A percentile compares a stretch with the other conserved stretches of the same genome.
Conservation (phyloP, 805 yeast genomes). For the Wickerhamomyces tratensis region DNA sequence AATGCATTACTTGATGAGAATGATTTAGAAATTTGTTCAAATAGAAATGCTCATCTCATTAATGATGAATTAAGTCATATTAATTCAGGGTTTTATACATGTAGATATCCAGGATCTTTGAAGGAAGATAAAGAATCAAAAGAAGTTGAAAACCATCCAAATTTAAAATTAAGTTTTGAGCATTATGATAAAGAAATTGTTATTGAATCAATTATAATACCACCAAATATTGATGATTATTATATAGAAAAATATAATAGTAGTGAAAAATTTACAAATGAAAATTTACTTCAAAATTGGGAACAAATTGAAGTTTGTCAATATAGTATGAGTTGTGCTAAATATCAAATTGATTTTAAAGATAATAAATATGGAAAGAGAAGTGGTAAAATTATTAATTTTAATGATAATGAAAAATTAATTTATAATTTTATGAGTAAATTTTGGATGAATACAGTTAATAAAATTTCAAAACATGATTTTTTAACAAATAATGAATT, state of each 20-base stretch:
- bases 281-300: slow-evolving; percentile 40
- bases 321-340: background rate
- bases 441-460: background rate
- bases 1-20: too few relatives aligned
- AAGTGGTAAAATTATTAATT: background rate
- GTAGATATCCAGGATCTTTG: slow-evolving; percentile 16
- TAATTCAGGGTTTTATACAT: slow-evolving; percentile 45
- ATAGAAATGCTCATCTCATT: slow-evolving; percentile 48
- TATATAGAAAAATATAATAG: slow-evolving; percentile 7
- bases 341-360: too few relatives aligned
- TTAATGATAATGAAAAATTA: too few relatives aligned
- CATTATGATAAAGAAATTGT: slow-evolving; percentile 26
- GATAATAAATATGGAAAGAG: background rate
- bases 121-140: slow-evolving; percentile 1
- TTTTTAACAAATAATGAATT: too few relatives aligned
- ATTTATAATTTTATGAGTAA: background rate
- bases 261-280: slow-evolving; percentile 11
- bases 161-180: slow-evolving; percentile 1
- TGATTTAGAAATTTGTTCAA: slow-evolving; percentile 35
- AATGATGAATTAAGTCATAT: slow-evolving; percentile 39
- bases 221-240: slow-evolving; percentile 30
- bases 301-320: slow-evolving; percentile 32
- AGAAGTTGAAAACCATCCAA: slow-evolving; percentile 15
- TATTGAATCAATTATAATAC: slow-evolving; percentile 38
- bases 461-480: background rate